Conservation (phyloP, 2,329 filamentous ascomycete species). For the Dactylonectria estremocensis region DNA sequence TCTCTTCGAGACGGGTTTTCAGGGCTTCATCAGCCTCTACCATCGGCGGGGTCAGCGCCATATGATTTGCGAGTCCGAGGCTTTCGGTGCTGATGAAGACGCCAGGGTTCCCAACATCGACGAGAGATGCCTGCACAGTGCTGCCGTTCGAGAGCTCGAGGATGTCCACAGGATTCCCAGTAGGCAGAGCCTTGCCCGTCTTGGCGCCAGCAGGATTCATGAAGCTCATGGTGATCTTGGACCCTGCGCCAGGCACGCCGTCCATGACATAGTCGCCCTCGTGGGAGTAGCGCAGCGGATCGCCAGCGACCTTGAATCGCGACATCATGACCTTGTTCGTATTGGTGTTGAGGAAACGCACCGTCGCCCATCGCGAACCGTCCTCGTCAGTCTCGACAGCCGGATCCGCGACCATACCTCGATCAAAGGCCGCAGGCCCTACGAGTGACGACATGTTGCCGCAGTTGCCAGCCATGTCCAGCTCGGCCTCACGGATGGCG, state of each 20-base stretch:
- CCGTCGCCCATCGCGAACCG: conserved; percentile 57
- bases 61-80: conserved; percentile 62
- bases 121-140: conserved; percentile 67
- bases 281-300: conserved; percentile 44
- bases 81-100: conserved; percentile 72
- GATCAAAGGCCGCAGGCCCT: conserved; percentile 65
- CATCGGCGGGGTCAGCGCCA: conserved; percentile 67
- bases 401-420: conserved; percentile 44
- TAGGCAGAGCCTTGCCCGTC: conserved; percentile 68
- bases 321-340: conserved; percentile 75
- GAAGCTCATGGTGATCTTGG: conserved; percentile 73
- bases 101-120: conserved; percentile 76
- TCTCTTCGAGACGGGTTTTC: conserved; percentile 65
- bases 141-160: conserved; percentile 57
- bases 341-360: conserved; percentile 80
- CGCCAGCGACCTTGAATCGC: conserved; percentile 67
- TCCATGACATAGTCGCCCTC: conserved; percentile 73
- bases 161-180: conserved; percentile 67
- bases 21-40: conserved; percentile 64
- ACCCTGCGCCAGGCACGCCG: conserved; percentile 72
- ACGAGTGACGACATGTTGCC: conserved; percentile 81
- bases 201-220: conserved; percentile 74
- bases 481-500: conserved; percentile 71
- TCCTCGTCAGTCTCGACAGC: conserved; percentile 38
- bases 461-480: conserved; percentile 81